A percentile compares a stretch with the other conserved stretches of the same genome.
These are phyloP conservation scores for Irpex lacteus DNA, from an alignment of 1,284 basidiomycete species.

Conservation along the genomic window DNA sequence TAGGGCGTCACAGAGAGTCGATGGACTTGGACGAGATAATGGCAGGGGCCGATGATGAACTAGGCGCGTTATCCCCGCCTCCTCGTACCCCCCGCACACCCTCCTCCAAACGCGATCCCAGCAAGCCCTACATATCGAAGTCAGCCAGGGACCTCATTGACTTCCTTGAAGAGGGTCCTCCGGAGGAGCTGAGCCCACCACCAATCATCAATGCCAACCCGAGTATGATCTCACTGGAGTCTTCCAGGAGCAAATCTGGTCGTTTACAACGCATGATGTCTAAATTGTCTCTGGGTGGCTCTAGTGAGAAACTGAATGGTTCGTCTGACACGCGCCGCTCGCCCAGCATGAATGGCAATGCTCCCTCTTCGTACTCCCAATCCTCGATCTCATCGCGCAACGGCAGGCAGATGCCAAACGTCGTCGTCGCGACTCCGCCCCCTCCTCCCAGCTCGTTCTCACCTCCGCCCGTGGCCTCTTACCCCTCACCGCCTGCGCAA, in stretches of 20 bases:
- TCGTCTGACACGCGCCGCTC: slow-evolving; percentile 21
- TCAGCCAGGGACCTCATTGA: slow-evolving; percentile 7
- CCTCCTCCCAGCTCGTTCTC: slow-evolving; percentile 19
- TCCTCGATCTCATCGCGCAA: slow-evolving; percentile 21
- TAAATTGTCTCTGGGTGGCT: slow-evolving; percentile 56
- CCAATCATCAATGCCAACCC: slow-evolving; percentile 21
- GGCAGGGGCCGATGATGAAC: slow-evolving; percentile 61
- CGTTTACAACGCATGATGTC: slow-evolving; percentile 78
- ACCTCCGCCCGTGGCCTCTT: slow-evolving; percentile 8
- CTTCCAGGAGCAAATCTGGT: slow-evolving; percentile 42
- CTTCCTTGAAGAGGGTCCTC: slow-evolving; percentile 10
- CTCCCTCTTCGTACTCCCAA: slow-evolving; percentile 24
- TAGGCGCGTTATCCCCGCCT: slow-evolving; percentile 22
- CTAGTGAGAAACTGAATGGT: slow-evolving; percentile 41
- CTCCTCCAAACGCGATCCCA: slow-evolving; percentile 26
- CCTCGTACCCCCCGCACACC: slow-evolving; percentile 16
- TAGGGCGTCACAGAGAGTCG: slow-evolving; percentile 60
- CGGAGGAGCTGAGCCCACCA: slow-evolving; percentile 18
- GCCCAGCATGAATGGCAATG: slow-evolving; percentile 16
- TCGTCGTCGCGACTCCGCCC: slow-evolving; percentile 29
- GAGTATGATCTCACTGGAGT: slow-evolving; percentile 35
- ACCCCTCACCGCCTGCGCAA: background rate
- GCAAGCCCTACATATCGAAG: slow-evolving; percentile 13
- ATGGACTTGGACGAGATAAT: slow-evolving; percentile 73
- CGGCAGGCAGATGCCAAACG: slow-evolving; percentile 19